Conservation (phyloP, 2,329 filamentous ascomycete genomes). For the Aspergillus sp. region DNA sequence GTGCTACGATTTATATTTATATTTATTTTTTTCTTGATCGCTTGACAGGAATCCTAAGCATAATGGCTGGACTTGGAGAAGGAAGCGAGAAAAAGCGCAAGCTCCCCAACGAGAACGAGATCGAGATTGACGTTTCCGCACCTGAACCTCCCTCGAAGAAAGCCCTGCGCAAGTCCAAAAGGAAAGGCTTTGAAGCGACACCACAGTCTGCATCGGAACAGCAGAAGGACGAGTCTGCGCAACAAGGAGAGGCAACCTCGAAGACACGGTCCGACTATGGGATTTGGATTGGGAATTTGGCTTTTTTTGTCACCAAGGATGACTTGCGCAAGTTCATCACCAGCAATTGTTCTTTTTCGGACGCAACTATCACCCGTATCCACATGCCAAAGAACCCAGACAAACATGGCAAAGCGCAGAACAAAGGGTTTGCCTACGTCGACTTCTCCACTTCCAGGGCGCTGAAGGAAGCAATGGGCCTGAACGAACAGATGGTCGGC, state of each 20-base stretch:
- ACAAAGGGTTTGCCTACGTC: constrained; percentile 94
- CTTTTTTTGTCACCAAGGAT: constrained; percentile 68
- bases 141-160: constrained; percentile 95
- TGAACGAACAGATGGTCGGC: constrained; percentile 73
- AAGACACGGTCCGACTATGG: constrained; percentile 64
- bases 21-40: background rate
- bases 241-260: constrained; percentile 17
- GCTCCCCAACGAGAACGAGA: constrained; percentile 48
- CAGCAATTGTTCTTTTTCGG: constrained; percentile 56
- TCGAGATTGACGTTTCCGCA: constrained; percentile 82
- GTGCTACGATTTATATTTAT: background rate
- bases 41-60: constrained; percentile 1
- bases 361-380: constrained; percentile 70
- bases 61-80: constrained; percentile 23
- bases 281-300: constrained; percentile 92
- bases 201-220: constrained; percentile 25
- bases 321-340: constrained; percentile 75
- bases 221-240: constrained; percentile 24
- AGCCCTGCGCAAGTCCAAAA: constrained; percentile 80
- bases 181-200: constrained; percentile 35
- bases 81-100: constrained; percentile 60
- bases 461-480: constrained; percentile 66
- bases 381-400: constrained; percentile 61
- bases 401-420: constrained; percentile 52
- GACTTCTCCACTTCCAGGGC: constrained; percentile 67